These are phyloP conservation scores for Lactifluus rugatus DNA, from an alignment of 768 basidiomycete species.

Conservation along the genomic window DNA sequence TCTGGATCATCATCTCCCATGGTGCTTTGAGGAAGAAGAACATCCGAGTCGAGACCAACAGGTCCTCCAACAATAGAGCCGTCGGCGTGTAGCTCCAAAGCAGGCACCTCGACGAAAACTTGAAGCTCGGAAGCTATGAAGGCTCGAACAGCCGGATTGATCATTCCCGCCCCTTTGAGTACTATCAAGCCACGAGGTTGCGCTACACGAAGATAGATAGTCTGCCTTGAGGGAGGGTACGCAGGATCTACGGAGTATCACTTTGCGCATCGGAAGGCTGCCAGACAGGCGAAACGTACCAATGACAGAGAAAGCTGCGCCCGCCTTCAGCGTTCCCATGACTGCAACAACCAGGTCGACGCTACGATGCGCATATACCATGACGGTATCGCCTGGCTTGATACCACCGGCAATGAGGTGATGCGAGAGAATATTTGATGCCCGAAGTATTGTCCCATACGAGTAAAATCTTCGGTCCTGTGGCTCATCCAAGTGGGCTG, in stretches of 20 bases:
- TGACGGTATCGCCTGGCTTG: constrained; percentile 90
- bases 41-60: constrained; percentile 37
- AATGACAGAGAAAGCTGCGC: constrained; percentile 95
- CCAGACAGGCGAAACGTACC: constrained; percentile 40
- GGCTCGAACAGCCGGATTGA: constrained; percentile 71
- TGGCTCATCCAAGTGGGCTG: constrained; percentile 27
- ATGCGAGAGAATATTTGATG: constrained; percentile 85
- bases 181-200: constrained; percentile 86
- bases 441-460: constrained; percentile 72
- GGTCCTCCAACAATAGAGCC: constrained; percentile 62
- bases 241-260: constrained; percentile 64
- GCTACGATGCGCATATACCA: constrained; percentile 93
- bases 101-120: constrained; percentile 86
- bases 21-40: constrained; percentile 43
- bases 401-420: constrained; percentile 79
- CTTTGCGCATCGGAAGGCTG: constrained; percentile 1
- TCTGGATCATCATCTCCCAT: constrained; percentile 68
- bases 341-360: constrained; percentile 96
- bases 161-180: constrained; percentile 79
- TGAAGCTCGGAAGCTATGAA: constrained; percentile 70
- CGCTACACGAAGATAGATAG: constrained; percentile 86
- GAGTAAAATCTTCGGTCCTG: constrained; percentile 57
- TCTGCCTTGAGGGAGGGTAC: constrained; percentile 89
- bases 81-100: constrained; percentile 59
- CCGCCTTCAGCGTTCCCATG: constrained; percentile 92